Evolutionary conservation across 169 alveolate genomes (phyloP).

Genomic region (Eimeria falciformis): DNA sequence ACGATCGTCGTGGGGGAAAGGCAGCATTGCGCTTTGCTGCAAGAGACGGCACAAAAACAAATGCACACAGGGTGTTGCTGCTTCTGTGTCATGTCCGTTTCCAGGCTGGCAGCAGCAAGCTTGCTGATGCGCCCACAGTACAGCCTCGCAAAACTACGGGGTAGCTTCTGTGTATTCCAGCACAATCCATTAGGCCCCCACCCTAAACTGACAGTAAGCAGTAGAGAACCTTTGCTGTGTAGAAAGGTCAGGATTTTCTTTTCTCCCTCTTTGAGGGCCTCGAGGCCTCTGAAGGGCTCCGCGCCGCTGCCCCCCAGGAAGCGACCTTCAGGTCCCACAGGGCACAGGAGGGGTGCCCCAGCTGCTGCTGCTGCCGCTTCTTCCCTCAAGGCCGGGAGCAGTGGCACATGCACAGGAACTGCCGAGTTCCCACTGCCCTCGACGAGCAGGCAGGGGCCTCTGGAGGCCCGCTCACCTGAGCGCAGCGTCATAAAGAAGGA

Average conservation of each 20-base stretch:
- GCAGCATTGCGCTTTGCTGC: conserved; percentile 51
- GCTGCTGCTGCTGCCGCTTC: conserved; percentile 63
- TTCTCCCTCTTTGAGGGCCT: conserved; percentile 55
- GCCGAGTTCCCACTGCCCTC: background rate
- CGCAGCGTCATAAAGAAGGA: background rate
- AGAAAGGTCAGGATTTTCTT: conserved; percentile 6
- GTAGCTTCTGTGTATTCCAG: too few species aligned
- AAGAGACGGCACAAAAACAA: background rate
- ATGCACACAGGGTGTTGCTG: background rate
- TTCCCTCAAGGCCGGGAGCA: conserved; percentile 50
- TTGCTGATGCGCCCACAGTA: too few species aligned
- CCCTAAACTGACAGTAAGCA: conserved; percentile 38
- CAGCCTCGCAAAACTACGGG: too few species aligned
- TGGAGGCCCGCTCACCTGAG: conserved; percentile 52
- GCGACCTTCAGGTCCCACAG: conserved; percentile 64
- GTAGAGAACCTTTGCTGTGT: conserved; percentile 33
- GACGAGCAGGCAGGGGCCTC: conserved; percentile 20
- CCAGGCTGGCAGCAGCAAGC: too few species aligned
- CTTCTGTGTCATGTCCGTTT: too few species aligned
- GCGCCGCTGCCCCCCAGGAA: conserved; percentile 67
- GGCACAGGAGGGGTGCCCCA: conserved; percentile 60
- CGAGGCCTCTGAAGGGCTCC: conserved; percentile 58
- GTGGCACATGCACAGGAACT: conserved; percentile 18
- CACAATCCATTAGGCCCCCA: too few species aligned
- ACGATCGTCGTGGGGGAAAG: conserved; percentile 56